Evolutionary conservation across 177 flowering plant species (phyloP), one percentile per base, ranked within the genome.

Genomic region (Vitis hybrid): DNA sequence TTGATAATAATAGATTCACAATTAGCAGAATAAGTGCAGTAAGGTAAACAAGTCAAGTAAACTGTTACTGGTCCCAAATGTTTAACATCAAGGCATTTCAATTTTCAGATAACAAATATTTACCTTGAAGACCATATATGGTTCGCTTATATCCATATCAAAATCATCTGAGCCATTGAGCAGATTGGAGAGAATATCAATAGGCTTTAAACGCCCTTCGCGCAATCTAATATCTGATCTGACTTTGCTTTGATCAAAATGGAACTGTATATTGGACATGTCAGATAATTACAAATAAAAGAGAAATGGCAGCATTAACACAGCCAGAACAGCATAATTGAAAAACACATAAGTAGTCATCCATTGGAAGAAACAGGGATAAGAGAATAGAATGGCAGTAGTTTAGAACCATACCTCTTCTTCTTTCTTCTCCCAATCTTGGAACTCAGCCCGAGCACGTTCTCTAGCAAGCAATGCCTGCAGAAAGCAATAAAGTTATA

Each of bases 401-500:
- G 31, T 11, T 50, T 62, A 51, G 31, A 17, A 50, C 4, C 33
- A 59, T 78, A 90, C 98, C 95, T 94, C 99, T 67, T 96, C 99
- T 83, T 94, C 98, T 77, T 92, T 94, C 86, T 96, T 96, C 82
- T 96, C 99, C 97, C 97, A 96, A 74, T 96, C 99, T 55, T 94
- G 95, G 76, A 87, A 91, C 76, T 96, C 99, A 76, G 99, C 98
- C 44, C 94, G 90, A 24, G 97, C 92, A 80, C 98, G 95, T 70
- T 96, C 99, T 72, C 98, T 88, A 20, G 97, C 97, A 74, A 96
- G 71, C 78, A 90, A 4, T 56, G 94, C 95, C 97, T 94, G 79
- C 63, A 62, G 12, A 66, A 55, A 31, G 13, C 7, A 53, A 67
- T 17, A 64, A 10, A 64, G n/a, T 55, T 15, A 62, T 38, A 38